Evolutionary conservation across 805 yeast genomes (phyloP), one percentile per base, ranked within the genome.

Genomic region (Metschnikowia koreensis): DNA sequence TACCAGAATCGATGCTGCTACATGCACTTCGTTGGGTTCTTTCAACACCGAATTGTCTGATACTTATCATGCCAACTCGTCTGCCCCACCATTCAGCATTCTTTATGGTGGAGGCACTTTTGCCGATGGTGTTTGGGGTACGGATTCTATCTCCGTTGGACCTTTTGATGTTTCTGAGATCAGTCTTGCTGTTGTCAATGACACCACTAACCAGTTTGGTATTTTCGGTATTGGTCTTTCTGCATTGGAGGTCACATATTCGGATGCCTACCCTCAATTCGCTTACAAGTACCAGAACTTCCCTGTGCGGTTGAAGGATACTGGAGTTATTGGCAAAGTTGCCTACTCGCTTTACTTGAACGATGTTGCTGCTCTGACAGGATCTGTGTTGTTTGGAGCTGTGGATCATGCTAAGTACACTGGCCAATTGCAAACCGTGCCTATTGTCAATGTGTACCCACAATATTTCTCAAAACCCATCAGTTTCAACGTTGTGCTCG

Each of bases 301-400:
- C 13, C 44, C 44, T 6, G n/a, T 41, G 12, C 44, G 34, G 6
- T 66, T 89, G 73, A 82, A 76, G 47, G 63, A 70, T 34, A 78
- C 80, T 49, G 92, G 91, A 0, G 61, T 79, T 38, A 86, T 83
- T 53, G 60, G 75, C 41, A 75, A 77, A 46, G 74, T 75, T 39
- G 80, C 80, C 0, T 88, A 85, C 65, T 86, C 93, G 0, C 70
- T 88, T 50, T 86, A 73, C 60, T 73, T 88, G 65, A 79, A 41
- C 34, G 17, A 27, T 15, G 15, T 9, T 3, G 13, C 26, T 4
- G 36, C 34, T n/a, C 51, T 45, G 10, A 37, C 66, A 2, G 79
- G 79, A 9, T 60, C 67, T 1, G 34, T 41, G 26, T 41, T 41
- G 44, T 41, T 41, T 28, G 44, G 44, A 26, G 40, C 15, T 31